Percentiles rank a stretch among this genome's conserved stretches.
phyloP scores from a whole-genome alignment of 345 rosid genomes.

The Gossypium mustelinum region DNA sequence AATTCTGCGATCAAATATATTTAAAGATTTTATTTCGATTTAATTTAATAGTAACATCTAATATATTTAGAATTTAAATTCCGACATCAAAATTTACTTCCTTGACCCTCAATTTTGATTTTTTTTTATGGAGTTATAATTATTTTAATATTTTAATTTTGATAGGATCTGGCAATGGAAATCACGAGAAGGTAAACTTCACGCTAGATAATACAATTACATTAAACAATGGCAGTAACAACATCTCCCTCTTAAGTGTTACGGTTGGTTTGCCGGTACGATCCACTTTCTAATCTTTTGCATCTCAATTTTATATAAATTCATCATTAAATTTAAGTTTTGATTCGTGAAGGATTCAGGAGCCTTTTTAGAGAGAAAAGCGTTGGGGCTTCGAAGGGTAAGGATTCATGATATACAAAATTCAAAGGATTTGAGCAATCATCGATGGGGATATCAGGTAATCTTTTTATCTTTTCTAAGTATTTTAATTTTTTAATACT shows the following conservation, averaged over 20 bases:
- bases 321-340: neutral
- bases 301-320: neutral
- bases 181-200: slow-evolving; percentile 37
- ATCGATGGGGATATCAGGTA: slow-evolving; percentile 77
- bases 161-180: slow-evolving; percentile 49
- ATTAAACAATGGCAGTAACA: slow-evolving; percentile 45
- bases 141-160: neutral
- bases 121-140: neutral
- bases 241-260: slow-evolving; percentile 65
- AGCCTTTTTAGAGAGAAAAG: slow-evolving; percentile 57
- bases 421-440: slow-evolving; percentile 32
- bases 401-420: slow-evolving; percentile 26
- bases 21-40: neutral
- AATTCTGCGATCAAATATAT: neutral
- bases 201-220: slow-evolving; percentile 34
- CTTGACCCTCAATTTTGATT: neutral
- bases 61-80: no score
- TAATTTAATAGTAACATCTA: no score
- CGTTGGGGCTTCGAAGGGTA: slow-evolving; percentile 45
- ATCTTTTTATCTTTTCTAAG: neutral
- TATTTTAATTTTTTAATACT: neutral
- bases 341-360: slow-evolving; percentile 52
- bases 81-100: no score
- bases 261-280: slow-evolving; percentile 87
- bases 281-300: neutral